phyloP scores from a whole-genome alignment of 495 filamentous ascomycete species.

The Hypoxylon lenormandii region DNA sequence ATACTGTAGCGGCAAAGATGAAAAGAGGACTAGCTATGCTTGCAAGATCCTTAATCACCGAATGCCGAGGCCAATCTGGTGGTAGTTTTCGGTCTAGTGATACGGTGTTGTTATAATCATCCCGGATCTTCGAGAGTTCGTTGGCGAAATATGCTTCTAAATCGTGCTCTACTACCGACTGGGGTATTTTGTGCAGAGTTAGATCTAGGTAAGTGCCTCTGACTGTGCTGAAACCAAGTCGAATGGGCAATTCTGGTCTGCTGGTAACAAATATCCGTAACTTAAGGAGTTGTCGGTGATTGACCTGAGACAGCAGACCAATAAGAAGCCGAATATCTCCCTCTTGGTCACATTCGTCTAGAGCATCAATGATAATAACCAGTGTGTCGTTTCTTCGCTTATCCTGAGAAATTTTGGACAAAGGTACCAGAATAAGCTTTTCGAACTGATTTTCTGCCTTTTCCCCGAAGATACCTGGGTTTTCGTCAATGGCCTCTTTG shows the following conservation, averaged over 20 bases:
- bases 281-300: neutral
- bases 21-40: slow-evolving; percentile 58
- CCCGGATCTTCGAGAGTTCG: slow-evolving; percentile 38
- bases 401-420: slow-evolving; percentile 33
- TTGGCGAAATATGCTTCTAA: slow-evolving; percentile 51
- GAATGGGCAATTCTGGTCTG: slow-evolving; percentile 61
- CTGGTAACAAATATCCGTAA: slow-evolving; percentile 52
- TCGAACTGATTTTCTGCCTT: slow-evolving; percentile 61
- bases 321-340: slow-evolving; percentile 57
- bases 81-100: slow-evolving; percentile 16
- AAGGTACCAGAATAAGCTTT: slow-evolving; percentile 60
- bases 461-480: slow-evolving; percentile 56
- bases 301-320: slow-evolving; percentile 43
- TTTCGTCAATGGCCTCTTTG: slow-evolving; percentile 50
- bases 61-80: slow-evolving; percentile 57
- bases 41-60: slow-evolving; percentile 49
- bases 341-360: slow-evolving; percentile 65
- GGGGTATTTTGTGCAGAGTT: slow-evolving; percentile 50
- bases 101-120: slow-evolving; percentile 40
- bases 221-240: slow-evolving; percentile 47
- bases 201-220: slow-evolving; percentile 48
- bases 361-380: slow-evolving; percentile 64
- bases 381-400: slow-evolving; percentile 10
- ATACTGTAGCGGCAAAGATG: slow-evolving; percentile 60
- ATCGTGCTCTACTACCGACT: slow-evolving; percentile 52